Evolutionary conservation across 352 stramenopile species (phyloP).

Genomic region (Globisporangium orthogonon): DNA sequence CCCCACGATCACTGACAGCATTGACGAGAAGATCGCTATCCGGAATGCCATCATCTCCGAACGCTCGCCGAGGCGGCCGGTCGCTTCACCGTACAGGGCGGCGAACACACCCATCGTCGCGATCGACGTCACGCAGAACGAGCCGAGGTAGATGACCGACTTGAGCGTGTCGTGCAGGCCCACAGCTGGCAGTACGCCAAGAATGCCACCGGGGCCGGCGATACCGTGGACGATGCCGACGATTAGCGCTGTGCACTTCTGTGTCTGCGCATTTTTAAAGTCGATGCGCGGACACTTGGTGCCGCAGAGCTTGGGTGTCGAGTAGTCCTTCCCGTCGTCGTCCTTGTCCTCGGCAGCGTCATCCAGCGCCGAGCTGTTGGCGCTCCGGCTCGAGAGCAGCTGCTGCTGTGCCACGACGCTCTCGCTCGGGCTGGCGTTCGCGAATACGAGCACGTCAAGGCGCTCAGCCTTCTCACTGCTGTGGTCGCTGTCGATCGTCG

Average conservation of each 20-base stretch:
- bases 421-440: no score
- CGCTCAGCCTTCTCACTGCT: no score
- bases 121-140: conserved; percentile 78
- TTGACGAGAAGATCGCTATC: conserved; percentile 39
- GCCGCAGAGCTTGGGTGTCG: no score
- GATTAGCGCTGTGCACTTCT: not conserved
- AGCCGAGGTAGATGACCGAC: conserved; percentile 64
- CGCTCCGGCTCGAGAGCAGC: no score
- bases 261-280: no score
- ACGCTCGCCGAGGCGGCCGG: conserved; percentile 22
- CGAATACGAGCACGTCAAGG: no score
- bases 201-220: conserved; percentile 41
- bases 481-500: no score
- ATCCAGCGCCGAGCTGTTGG: no score
- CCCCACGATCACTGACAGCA: conserved; percentile 58
- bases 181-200: conserved; percentile 77
- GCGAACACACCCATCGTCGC: conserved; percentile 87
- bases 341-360: no score
- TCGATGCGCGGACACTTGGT: not conserved
- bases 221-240: conserved; percentile 6
- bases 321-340: no score
- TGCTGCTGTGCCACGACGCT: no score
- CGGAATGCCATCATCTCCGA: conserved; percentile 22
- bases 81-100: conserved; percentile 58
- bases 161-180: conserved; percentile 57